These are phyloP conservation scores for Cercophora scortea DNA, from an alignment of 495 filamentous ascomycete genomes.

Conservation along the genomic window DNA sequence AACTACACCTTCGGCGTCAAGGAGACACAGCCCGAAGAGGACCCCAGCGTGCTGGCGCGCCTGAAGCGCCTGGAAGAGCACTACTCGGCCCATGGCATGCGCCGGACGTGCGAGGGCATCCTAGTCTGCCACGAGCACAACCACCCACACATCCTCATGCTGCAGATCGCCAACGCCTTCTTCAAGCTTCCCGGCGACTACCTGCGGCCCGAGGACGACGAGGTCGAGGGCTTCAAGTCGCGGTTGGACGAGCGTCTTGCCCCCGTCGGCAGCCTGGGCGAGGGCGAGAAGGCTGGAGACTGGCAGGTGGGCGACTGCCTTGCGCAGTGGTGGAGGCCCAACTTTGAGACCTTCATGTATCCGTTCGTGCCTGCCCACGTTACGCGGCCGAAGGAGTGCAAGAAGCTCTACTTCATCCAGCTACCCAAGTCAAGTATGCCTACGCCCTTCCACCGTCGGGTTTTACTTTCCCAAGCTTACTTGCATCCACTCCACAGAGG, in stretches of 20 bases:
- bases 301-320: conserved; percentile 93
- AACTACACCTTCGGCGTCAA: conserved; percentile 99
- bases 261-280: conserved; percentile 79
- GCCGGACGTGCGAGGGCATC: conserved; percentile 91
- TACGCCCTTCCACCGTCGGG: not conserved
- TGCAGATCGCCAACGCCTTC: conserved; percentile 98
- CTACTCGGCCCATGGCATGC: conserved; percentile 88
- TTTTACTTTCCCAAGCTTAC: not conserved
- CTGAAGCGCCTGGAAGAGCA: conserved; percentile 91
- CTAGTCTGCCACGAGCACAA: conserved; percentile 98
- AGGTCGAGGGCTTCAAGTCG: conserved; percentile 86
- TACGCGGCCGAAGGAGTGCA: conserved; percentile 95
- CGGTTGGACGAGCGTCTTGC: conserved; percentile 88
- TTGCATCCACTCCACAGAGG: conserved; percentile 49
- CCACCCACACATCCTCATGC: conserved; percentile 95
- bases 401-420: conserved; percentile 97
- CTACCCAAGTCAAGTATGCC: conserved; percentile 80
- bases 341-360: conserved; percentile 99
- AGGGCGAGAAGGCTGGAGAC: conserved; percentile 78
- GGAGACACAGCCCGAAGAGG: conserved; percentile 95
- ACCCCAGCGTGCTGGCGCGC: conserved; percentile 87
- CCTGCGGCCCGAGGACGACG: conserved; percentile 79
- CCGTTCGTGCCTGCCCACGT: conserved; percentile 93
- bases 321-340: conserved; percentile 97
- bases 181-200: conserved; percentile 99